Evolutionary conservation across 2,329 filamentous ascomycete species (phyloP), one percentile per base, ranked within the genome.

Genomic region (Geoglossum cookeanum): DNA sequence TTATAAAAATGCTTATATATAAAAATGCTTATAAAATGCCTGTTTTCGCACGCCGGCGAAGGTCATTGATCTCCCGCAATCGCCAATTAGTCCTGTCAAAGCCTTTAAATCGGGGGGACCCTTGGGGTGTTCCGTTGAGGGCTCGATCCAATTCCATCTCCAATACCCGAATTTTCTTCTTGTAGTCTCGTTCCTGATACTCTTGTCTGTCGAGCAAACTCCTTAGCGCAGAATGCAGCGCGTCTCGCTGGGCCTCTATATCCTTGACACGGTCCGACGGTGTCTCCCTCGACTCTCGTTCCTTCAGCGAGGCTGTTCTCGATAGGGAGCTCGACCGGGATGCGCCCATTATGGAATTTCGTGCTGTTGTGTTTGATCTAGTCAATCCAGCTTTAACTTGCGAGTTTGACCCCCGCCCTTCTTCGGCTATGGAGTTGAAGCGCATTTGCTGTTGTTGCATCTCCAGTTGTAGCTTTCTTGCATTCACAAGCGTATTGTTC

Each of bases 231-330:
- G 79, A 81, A 71, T 97, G 92, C 5, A 98, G 75, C 0, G 91
- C 90, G 69, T 98, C 91, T 52, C 92, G 81, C 71, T 98, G 92
- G 48, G 87, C 83, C 70, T 97, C 91, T 9, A 96, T 83, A 62
- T 97, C 91, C 69, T 94, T 95, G 17, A 95, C 76, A 33, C 86
- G 79, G 62, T 95, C 89, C 1, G 83, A 80, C 15, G 90, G 70
- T 9, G 79, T 77, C 57, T 91, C 86, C 57, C 81, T 76, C 3
- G 79, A 81, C 63, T 86, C 78, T 59, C 65, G 69, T 74, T 64
- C 68, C 56, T 66, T 68, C 6, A 75, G 69, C 0, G 76, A 77
- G 55, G 72, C 70, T 6, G 84, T 84, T 60, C 84, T 74, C 7
- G 79, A 78, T 39, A 87, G 64, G 1, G 75, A 77, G 9, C 70